Evolutionary conservation across 208 protist species (phyloP).

Genomic region (Trypanosoma conorhini): DNA sequence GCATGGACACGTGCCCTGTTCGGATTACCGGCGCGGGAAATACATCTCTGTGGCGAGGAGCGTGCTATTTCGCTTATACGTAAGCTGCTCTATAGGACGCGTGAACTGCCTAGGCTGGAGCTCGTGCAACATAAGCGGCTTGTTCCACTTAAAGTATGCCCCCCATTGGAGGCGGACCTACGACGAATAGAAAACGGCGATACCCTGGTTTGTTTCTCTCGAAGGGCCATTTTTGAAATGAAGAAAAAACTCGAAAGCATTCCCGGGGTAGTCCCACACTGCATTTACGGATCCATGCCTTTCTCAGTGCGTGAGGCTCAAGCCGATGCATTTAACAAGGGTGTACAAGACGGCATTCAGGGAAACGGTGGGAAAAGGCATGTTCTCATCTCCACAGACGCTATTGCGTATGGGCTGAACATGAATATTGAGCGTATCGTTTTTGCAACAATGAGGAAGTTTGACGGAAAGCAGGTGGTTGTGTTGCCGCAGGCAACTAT

Average conservation of each 20-base stretch:
- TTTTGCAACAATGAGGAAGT: slow-evolving; percentile 84
- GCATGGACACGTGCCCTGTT: slow-evolving; percentile 95
- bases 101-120: slow-evolving; percentile 58
- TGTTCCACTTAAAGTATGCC: slow-evolving; percentile 57
- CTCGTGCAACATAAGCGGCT: slow-evolving; percentile 80
- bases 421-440: slow-evolving; percentile 92
- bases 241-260: slow-evolving; percentile 41
- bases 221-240: slow-evolving; percentile 64
- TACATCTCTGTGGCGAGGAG: slow-evolving; percentile 92
- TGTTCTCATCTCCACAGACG: slow-evolving; percentile 93
- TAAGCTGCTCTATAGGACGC: slow-evolving; percentile 62
- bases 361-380: slow-evolving; percentile 33
- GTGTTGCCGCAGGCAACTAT: slow-evolving; percentile 39
- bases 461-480: slow-evolving; percentile 60
- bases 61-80: slow-evolving; percentile 72
- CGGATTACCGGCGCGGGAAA: slow-evolving; percentile 85
- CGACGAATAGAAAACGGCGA: slow-evolving; percentile 73
- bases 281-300: slow-evolving; percentile 95
- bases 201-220: slow-evolving; percentile 87
- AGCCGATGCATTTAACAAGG: slow-evolving; percentile 84
- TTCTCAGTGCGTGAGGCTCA: slow-evolving; percentile 85
- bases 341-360: slow-evolving; percentile 28
- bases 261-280: slow-evolving; percentile 50
- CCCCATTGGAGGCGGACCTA: slow-evolving; percentile 43
- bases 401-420: slow-evolving; percentile 96